Evolutionary conservation across 1,284 basidiomycete genomes (phyloP).

Genomic region (Microbotryomycetes sp.): DNA sequence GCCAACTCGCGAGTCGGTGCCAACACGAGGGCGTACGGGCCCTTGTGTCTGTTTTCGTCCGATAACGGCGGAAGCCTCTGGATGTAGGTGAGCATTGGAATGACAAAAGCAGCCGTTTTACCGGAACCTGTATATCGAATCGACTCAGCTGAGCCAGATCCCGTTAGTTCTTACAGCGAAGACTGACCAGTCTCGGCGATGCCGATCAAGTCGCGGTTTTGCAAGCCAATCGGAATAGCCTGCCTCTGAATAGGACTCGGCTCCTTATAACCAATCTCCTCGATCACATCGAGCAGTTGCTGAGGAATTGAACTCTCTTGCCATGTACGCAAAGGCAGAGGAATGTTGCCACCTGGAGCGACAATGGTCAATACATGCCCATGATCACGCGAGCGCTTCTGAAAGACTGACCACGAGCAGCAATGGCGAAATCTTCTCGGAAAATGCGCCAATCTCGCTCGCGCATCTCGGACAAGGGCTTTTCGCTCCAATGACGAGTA

Average conservation of each 20-base stretch:
- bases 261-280: constrained; percentile 89
- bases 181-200: constrained; percentile 86
- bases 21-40: constrained; percentile 87
- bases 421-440: constrained; percentile 94
- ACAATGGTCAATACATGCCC: neutral
- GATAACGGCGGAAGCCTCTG: constrained; percentile 71
- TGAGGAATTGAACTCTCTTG: constrained; percentile 74
- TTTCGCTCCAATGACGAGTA: constrained; percentile 97
- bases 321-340: constrained; percentile 88
- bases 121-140: constrained; percentile 66
- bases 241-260: constrained; percentile 95
- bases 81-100: constrained; percentile 95
- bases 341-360: constrained; percentile 72
- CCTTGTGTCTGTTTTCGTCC: constrained; percentile 85
- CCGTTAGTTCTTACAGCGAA: too few species aligned
- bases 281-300: constrained; percentile 73
- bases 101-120: constrained; percentile 98
- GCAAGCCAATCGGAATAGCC: constrained; percentile 93
- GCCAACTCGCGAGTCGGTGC: constrained; percentile 96
- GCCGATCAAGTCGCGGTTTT: constrained; percentile 93
- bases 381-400: neutral
- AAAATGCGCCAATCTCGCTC: constrained; percentile 99
- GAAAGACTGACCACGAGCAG: constrained; percentile 61
- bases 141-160: too few species aligned
- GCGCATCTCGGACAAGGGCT: constrained; percentile 85